Evolutionary conservation across 1,139 yeast genomes (phyloP), one percentile per base, ranked within the genome.

Genomic region (Candida tropicalis): DNA sequence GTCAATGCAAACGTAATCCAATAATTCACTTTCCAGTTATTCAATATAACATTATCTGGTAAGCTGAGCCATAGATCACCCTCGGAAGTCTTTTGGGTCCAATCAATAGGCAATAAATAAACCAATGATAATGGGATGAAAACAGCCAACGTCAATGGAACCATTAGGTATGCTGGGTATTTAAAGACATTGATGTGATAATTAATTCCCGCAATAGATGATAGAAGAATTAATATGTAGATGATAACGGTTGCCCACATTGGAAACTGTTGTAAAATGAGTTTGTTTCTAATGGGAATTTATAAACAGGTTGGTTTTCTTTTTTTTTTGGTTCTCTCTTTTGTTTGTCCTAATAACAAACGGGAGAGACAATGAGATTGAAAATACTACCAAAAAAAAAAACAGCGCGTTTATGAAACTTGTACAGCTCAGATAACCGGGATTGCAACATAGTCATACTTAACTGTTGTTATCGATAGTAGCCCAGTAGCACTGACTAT

Each of bases 1-100:
- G 95, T 87, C 45, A 88, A 65, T 23, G 74, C 58, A 56, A 87
- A 88, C 0, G 96, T 87, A 12, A 79, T 67, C 96, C 96, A 88
- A 62, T 88, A 88, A 44, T 84, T 82, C 39, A 79, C 58, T 51
- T 85, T 77, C 96, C 96, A 88, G 25, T 84, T 59, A 6, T 69
- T 58, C 26, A 81, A 64, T 8, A 85, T 72, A n/a, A 74, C 70
- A 2, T 60, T 54, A 44, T 80, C 77, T 0, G 73, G 66, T 22
- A 69, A 41, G 12, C 49, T 54, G 42, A 69, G 60, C 63, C 67
- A 67, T 1, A 48, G 41, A 8, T 38, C 43, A 11, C 39, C 38
- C 38, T 35, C 53, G n/a, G 39, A 23, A 34, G 53, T 55, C 57
- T 65, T 66, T 54, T 63, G 68, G 9, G 65, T 53, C 50, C 70